A percentile compares a stretch with the other conserved stretches of the same genome.
Conservation (phyloP, 1,139 yeast genomes). For the Candida pseudoviswanathii region DNA sequence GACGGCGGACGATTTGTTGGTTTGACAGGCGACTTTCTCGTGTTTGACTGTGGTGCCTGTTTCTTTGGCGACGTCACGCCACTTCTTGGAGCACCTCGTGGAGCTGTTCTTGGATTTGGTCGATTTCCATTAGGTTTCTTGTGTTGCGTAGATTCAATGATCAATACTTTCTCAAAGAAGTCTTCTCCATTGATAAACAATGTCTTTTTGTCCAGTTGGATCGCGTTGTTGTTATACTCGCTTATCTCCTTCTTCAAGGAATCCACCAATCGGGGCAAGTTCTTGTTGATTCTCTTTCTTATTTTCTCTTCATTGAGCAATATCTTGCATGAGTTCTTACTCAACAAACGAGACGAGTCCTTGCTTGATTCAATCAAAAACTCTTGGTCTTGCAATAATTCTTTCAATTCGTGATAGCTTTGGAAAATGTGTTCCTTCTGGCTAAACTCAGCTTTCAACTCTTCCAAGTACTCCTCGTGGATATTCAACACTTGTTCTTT, state of each 20-base stretch:
- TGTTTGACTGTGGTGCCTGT: conserved; percentile 1
- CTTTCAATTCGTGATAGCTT: conserved; percentile 55
- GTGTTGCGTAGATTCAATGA: conserved; percentile 43
- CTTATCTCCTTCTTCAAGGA: conserved; percentile 51
- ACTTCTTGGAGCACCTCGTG: neutral
- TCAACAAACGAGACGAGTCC: conserved; percentile 77
- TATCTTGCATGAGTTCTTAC: conserved; percentile 78
- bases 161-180: conserved; percentile 43
- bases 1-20: conserved; percentile 7
- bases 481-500: conserved; percentile 56
- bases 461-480: conserved; percentile 65
- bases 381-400: conserved; percentile 59
- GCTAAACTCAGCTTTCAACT: conserved; percentile 52
- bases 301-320: conserved; percentile 78
- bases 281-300: conserved; percentile 65
- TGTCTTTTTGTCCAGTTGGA: conserved; percentile 35
- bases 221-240: conserved; percentile 44
- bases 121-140: conserved; percentile 6
- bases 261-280: conserved; percentile 63
- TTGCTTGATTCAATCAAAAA: conserved; percentile 69
- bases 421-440: conserved; percentile 57
- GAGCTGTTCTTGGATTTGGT: conserved; percentile 8
- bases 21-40: conserved; percentile 8
- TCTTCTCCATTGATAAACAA: conserved; percentile 50
- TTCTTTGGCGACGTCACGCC: conserved; percentile 7